phyloP scores from a whole-genome alignment of 1,284 basidiomycete species.

The Pseudozyma pruni region DNA sequence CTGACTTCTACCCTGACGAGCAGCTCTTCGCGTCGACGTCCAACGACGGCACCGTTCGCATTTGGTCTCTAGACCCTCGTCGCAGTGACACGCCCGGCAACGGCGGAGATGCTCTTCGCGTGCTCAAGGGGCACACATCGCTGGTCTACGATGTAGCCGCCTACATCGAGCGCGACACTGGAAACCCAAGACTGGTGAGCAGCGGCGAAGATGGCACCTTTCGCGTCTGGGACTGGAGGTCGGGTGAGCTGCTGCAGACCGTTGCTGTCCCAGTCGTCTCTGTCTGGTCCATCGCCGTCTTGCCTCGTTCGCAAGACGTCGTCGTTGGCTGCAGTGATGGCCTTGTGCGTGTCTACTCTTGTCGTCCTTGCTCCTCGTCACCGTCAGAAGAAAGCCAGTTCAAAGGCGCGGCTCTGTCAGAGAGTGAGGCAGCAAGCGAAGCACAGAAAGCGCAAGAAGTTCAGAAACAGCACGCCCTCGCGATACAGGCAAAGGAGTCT shows the following conservation, averaged over 20 bases:
- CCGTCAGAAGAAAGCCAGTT: constrained; percentile 12
- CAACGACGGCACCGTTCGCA: constrained; percentile 44
- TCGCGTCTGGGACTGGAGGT: constrained; percentile 36
- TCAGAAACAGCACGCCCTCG: constrained; percentile 1
- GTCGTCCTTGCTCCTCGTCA: neutral
- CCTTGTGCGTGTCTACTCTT: constrained; percentile 45
- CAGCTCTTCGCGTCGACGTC: constrained; percentile 34
- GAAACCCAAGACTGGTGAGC: constrained; percentile 16
- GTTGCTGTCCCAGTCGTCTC: constrained; percentile 39
- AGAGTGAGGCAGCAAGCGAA: constrained; percentile 8
- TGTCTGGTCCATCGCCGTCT: constrained; percentile 40
- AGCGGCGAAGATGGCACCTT: constrained; percentile 48
- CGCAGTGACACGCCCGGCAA: constrained; percentile 38
- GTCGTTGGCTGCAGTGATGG: constrained; percentile 46
- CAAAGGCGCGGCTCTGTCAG: constrained; percentile 11
- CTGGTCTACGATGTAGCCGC: constrained; percentile 40
- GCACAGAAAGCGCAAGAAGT: constrained; percentile 6
- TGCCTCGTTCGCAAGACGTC: constrained; percentile 38
- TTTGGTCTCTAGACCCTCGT: constrained; percentile 39
- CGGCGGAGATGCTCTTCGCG: constrained; percentile 34
- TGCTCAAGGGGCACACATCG: constrained; percentile 34
- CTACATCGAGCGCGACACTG: constrained; percentile 2
- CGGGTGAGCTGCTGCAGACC: constrained; percentile 15
- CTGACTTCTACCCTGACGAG: constrained; percentile 13
- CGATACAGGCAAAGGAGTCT: constrained; percentile 4